Evolutionary conservation across 345 rosid species (phyloP).

Genomic region (Anacardium occidentale): DNA sequence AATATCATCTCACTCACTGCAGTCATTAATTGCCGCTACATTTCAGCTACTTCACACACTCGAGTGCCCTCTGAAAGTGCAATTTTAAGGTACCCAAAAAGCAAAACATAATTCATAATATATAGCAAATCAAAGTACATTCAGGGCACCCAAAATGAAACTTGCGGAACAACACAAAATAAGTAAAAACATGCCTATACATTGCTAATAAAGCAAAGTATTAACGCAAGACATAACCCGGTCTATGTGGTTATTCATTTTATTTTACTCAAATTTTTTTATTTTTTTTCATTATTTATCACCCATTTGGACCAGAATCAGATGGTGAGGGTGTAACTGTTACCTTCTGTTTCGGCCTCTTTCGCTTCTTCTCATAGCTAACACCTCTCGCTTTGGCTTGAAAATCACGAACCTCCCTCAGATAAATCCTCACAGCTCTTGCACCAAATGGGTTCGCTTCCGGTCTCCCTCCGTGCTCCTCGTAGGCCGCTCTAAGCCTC

Average conservation of each 20-base stretch:
- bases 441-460: constrained; percentile 92
- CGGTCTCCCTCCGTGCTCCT: constrained; percentile 82
- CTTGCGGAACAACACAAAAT: background rate
- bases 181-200: constrained; percentile 9
- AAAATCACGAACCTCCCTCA: constrained; percentile 87
- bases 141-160: background rate
- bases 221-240: constrained; percentile 2
- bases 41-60: background rate
- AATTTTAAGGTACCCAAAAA: background rate
- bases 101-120: background rate
- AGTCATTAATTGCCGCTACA: background rate
- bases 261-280: background rate
- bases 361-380: constrained; percentile 83
- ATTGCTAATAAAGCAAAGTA: constrained; percentile 14
- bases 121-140: constrained; percentile 5
- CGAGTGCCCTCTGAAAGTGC: background rate
- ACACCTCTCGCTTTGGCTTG: constrained; percentile 96
- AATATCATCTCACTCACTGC: background rate
- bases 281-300: background rate
- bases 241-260: background rate
- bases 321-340: constrained; percentile 15
- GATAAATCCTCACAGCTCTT: constrained; percentile 72
- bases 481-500: constrained; percentile 91
- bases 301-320: constrained; percentile 11
- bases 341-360: constrained; percentile 51